These are phyloP conservation scores for Rhodotorula mucilaginosa DNA, from an alignment of 1,284 basidiomycete genomes.

Conservation along the genomic window DNA sequence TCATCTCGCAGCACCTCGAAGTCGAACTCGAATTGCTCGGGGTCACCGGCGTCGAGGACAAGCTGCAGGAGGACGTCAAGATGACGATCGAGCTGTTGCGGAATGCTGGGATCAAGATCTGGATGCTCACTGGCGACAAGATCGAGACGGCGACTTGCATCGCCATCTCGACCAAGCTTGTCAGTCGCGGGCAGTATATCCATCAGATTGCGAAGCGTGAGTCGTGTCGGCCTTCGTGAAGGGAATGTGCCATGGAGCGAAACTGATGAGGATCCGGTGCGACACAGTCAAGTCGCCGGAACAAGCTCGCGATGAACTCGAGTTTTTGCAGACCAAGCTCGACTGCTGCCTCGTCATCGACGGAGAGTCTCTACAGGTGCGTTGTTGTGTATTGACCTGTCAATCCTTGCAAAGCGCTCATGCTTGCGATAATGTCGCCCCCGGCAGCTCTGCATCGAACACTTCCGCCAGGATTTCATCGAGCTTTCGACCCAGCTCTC, in stretches of 20 bases:
- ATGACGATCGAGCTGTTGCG: conserved; percentile 86
- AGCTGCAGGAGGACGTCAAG: conserved; percentile 95
- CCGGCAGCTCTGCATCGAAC: conserved; percentile 73
- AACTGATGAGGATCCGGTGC: background rate
- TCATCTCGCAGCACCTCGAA: conserved; percentile 76
- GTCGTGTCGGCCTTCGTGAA: conserved; percentile 46
- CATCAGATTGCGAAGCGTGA: conserved; percentile 90
- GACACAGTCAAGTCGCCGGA: conserved; percentile 73
- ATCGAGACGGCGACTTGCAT: conserved; percentile 99
- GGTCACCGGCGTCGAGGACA: conserved; percentile 96
- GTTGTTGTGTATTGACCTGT: background rate
- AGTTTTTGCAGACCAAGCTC: conserved; percentile 88
- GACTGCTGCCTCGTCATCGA: conserved; percentile 99
- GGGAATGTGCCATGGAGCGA: background rate
- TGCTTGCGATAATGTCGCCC: too few species aligned
- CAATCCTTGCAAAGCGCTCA: too few species aligned
- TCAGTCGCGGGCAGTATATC: conserved; percentile 94
- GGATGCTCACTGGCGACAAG: conserved; percentile 99
- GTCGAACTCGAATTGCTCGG: conserved; percentile 87
- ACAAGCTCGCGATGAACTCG: conserved; percentile 82
- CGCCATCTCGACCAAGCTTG: conserved; percentile 93
- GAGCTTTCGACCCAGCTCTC: conserved; percentile 93
- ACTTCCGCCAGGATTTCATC: conserved; percentile 91
- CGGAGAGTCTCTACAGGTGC: conserved; percentile 89
- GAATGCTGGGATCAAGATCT: conserved; percentile 97